These are phyloP conservation scores for Cryphonectria nitschkei DNA, from an alignment of 2,329 filamentous ascomycete genomes.

Conservation along the genomic window DNA sequence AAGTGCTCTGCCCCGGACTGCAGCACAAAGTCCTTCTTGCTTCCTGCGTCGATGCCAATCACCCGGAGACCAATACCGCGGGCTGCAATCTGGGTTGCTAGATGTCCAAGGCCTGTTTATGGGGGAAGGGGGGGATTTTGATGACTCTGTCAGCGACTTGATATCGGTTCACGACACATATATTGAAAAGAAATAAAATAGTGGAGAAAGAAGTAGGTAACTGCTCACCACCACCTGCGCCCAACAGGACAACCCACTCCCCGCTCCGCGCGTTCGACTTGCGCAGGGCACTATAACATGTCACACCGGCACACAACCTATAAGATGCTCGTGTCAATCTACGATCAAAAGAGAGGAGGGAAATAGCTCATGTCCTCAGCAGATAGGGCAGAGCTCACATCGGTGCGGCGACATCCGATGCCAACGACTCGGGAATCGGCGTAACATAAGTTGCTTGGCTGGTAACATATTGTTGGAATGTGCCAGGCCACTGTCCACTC, in stretches of 20 bases:
- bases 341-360: too few relatives aligned
- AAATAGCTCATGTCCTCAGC: neutral
- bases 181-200: constrained; percentile 49
- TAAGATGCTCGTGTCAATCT: neutral
- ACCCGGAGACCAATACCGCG: constrained; percentile 27
- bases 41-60: constrained; percentile 27
- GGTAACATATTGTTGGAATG: constrained; percentile 72
- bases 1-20: constrained; percentile 69
- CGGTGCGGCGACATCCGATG: constrained; percentile 65
- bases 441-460: constrained; percentile 70
- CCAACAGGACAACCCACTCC: constrained; percentile 62
- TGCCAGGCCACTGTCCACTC: constrained; percentile 56
- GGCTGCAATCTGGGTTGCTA: constrained; percentile 26
- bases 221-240: constrained; percentile 68
- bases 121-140: neutral
- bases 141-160: neutral
- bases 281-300: constrained; percentile 67
- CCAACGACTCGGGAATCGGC: constrained; percentile 65
- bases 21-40: constrained; percentile 29
- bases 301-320: constrained; percentile 52
- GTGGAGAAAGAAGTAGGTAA: neutral
- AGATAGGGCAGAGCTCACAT: constrained; percentile 43
- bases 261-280: constrained; percentile 63
- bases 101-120: constrained; percentile 23
- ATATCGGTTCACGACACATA: constrained; percentile 58